These are phyloP conservation scores for Cornus florida DNA, from an alignment of 148 eudicot species.

Conservation along the genomic window DNA sequence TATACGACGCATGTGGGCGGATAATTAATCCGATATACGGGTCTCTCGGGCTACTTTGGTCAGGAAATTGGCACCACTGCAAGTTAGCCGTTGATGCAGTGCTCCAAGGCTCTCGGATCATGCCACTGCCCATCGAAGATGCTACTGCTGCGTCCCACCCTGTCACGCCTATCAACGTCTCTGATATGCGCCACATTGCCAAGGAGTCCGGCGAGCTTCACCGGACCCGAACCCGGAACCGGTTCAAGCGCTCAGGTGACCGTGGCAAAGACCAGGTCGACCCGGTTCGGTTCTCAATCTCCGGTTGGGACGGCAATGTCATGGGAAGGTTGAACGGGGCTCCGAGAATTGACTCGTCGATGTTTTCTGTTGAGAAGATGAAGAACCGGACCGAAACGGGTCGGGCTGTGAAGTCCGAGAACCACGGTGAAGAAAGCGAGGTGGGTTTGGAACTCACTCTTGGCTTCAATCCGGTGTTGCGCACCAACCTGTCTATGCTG, in stretches of 20 bases:
- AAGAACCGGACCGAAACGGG: too few relatives aligned
- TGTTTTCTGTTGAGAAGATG: background rate
- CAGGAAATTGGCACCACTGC: slow-evolving; percentile 64
- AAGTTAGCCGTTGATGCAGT: slow-evolving; percentile 71
- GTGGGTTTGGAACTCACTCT: slow-evolving; percentile 27
- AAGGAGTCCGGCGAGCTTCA: background rate
- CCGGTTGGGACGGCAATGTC: slow-evolving; percentile 16
- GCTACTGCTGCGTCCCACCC: slow-evolving; percentile 9
- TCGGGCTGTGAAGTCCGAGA: slow-evolving; percentile 6
- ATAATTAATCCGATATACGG: slow-evolving; percentile 71
- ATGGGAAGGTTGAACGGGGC: slow-evolving; percentile 8
- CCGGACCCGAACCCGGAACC: slow-evolving; percentile 18
- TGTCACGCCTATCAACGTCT: slow-evolving; percentile 31
- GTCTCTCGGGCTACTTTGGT: slow-evolving; percentile 55
- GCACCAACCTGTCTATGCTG: background rate
- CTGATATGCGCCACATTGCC: slow-evolving; percentile 44
- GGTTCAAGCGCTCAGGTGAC: slow-evolving; percentile 8
- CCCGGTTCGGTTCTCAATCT: slow-evolving; percentile 12
- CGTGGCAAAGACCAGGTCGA: slow-evolving; percentile 7
- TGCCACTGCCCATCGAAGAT: slow-evolving; percentile 18
- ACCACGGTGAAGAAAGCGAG: slow-evolving; percentile 4
- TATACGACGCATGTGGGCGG: slow-evolving; percentile 83
- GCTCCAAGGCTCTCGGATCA: slow-evolving; percentile 48
- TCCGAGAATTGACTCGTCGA: slow-evolving; percentile 27
- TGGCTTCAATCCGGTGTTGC: slow-evolving; percentile 16